phyloP scores from a whole-genome alignment of 2,329 filamentous ascomycete genomes.

The Emergomyces pasteurianus region DNA sequence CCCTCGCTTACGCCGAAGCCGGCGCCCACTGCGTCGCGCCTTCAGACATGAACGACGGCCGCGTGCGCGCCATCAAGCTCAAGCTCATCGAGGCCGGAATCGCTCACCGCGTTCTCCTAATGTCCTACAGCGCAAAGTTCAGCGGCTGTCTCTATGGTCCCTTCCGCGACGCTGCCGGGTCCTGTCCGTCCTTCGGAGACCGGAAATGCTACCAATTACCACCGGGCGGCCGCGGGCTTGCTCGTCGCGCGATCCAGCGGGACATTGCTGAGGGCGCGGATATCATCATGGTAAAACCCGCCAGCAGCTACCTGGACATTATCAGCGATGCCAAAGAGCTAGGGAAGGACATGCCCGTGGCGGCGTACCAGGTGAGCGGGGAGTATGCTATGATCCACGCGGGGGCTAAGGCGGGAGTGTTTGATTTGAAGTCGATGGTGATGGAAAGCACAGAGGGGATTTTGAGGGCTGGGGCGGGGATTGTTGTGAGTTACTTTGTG shows the following conservation, averaged over 20 bases:
- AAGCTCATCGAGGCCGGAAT: constrained; percentile 94
- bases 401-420: constrained; percentile 88
- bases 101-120: constrained; percentile 78
- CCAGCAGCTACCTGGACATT: constrained; percentile 90
- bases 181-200: constrained; percentile 82
- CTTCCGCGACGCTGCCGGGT: constrained; percentile 92
- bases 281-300: constrained; percentile 98
- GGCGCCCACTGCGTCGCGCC: constrained; percentile 95
- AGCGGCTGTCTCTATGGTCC: constrained; percentile 92
- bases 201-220: constrained; percentile 95
- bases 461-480: constrained; percentile 79
- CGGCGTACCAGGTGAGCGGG: constrained; percentile 92
- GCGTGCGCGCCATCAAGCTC: constrained; percentile 93
- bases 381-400: constrained; percentile 98
- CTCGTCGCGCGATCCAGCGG: constrained; percentile 74
- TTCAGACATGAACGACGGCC: constrained; percentile 97
- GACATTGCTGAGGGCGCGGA: constrained; percentile 92
- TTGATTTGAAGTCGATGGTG: constrained; percentile 87
- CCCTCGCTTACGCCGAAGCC: constrained; percentile 89
- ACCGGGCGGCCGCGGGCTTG: constrained; percentile 80
- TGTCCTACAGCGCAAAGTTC: constrained; percentile 98
- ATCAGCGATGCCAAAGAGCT: constrained; percentile 95
- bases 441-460: constrained; percentile 93
- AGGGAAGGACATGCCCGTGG: constrained; percentile 79
- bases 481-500: constrained; percentile 88